A percentile compares a stretch with the other conserved stretches of the same genome.
These are phyloP conservation scores for Nicotiana undulata DNA, from an alignment of 257 asterid species.

Conservation along the genomic window DNA sequence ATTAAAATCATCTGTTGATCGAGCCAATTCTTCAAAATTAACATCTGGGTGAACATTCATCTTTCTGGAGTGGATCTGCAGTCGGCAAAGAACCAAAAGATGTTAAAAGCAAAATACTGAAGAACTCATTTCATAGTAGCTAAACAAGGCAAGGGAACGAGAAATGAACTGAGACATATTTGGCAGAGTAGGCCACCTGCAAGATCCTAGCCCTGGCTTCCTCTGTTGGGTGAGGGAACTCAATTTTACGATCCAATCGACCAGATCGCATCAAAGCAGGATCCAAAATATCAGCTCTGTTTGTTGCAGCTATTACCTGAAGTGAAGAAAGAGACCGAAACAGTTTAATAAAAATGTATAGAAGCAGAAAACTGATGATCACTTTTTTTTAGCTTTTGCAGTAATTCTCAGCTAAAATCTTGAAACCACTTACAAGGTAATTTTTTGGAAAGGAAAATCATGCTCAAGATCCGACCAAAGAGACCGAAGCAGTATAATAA, in stretches of 20 bases:
- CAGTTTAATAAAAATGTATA: not conserved
- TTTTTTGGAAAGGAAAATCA: not conserved
- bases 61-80: slow-evolving; percentile 91
- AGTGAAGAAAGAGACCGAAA: slow-evolving; percentile 8
- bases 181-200: slow-evolving; percentile 36
- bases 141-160: not conserved
- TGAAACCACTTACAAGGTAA: not conserved
- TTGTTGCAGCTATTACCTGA: slow-evolving; percentile 96
- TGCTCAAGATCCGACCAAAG: not conserved
- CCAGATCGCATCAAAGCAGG: slow-evolving; percentile 97
- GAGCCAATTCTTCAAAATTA: slow-evolving; percentile 96
- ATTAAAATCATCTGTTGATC: slow-evolving; percentile 92
- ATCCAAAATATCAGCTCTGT: slow-evolving; percentile 90
- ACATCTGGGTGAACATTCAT: slow-evolving; percentile 97
- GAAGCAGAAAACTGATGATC: not conserved
- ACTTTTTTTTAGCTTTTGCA: not conserved
- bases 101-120: not conserved
- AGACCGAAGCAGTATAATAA: not conserved
- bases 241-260: slow-evolving; percentile 93
- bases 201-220: slow-evolving; percentile 83
- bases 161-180: not conserved
- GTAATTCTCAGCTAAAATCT: not conserved
- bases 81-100: not conserved
- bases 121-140: not conserved
- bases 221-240: slow-evolving; percentile 94